Percentiles rank a stretch among this genome's conserved stretches.
phyloP scores from a whole-genome alignment of 345 rosid species.

The Nephelium lappaceum region DNA sequence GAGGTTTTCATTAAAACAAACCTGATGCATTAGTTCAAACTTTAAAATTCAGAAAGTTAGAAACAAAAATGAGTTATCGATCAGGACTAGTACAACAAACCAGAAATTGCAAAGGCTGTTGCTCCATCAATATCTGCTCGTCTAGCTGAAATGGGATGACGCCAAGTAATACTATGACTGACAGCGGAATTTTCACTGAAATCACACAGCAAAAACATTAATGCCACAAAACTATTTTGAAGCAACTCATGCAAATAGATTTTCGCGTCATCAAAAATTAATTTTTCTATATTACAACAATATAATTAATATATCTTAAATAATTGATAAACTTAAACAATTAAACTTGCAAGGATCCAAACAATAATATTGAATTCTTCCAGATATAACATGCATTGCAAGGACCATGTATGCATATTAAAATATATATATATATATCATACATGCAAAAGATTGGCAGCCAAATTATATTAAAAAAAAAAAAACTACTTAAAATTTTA shows the following conservation, averaged over 20 bases:
- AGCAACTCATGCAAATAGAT: not conserved
- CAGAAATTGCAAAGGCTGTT: slow-evolving; percentile 70
- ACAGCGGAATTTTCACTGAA: slow-evolving; percentile 83
- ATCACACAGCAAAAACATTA: not conserved
- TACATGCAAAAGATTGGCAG: too few species aligned
- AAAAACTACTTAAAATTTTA: too few species aligned
- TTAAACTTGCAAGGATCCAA: too few species aligned
- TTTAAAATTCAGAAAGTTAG: not conserved
- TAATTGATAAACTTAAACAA: too few species aligned
- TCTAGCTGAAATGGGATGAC: slow-evolving; percentile 61
- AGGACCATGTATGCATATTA: too few species aligned
- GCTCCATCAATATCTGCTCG: slow-evolving; percentile 68
- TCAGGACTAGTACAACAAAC: slow-evolving; percentile 34
- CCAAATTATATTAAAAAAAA: too few species aligned
- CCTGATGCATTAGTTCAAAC: not conserved
- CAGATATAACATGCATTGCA: too few species aligned
- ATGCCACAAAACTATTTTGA: not conserved
- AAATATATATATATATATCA: too few species aligned
- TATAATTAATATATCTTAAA: too few species aligned
- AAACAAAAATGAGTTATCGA: not conserved
- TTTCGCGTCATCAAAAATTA: not conserved
- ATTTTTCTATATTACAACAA: too few species aligned
- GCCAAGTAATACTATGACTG: slow-evolving; percentile 85
- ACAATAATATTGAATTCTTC: too few species aligned
- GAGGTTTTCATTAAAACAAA: slow-evolving; percentile 3